Evolutionary conservation across 2,329 filamentous ascomycete genomes (phyloP).

Genomic region (Colletotrichum acutatum): DNA sequence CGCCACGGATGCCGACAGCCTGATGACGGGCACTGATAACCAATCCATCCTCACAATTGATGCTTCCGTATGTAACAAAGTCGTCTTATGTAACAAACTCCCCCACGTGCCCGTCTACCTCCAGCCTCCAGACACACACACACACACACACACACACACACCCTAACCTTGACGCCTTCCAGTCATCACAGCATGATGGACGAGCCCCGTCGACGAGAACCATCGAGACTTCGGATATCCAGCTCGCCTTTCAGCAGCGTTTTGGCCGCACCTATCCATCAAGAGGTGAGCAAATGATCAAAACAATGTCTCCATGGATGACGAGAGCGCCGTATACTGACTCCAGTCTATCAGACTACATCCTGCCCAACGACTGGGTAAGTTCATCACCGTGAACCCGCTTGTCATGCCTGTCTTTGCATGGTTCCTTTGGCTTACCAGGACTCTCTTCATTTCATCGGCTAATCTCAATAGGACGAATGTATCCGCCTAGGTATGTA

Average conservation of each 20-base stretch:
- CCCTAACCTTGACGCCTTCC: neutral
- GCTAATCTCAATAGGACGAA: constrained; percentile 38
- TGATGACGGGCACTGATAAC: neutral
- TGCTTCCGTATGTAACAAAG: neutral
- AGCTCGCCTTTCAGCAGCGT: constrained; percentile 10
- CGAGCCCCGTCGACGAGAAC: no score
- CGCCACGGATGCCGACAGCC: neutral
- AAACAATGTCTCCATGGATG: neutral
- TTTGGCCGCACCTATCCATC: constrained; percentile 32
- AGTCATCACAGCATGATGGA: no score
- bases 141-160: no score
- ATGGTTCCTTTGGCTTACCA: no score
- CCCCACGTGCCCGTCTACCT: neutral
- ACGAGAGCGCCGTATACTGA: neutral
- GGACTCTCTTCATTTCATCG: no score
- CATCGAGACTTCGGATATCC: no score
- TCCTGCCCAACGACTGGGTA: constrained; percentile 41
- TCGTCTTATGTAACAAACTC: neutral
- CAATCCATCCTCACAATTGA: neutral
- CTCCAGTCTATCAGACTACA: constrained; percentile 37
- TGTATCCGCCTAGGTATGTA: constrained; percentile 35
- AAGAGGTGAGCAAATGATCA: constrained; percentile 32
- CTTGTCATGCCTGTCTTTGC: neutral
- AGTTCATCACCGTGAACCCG: neutral
- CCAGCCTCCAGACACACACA: no score